Evolutionary conservation across 805 yeast genomes (phyloP), one percentile per base, ranked within the genome.

Genomic region (Maudiozyma bulderi): DNA sequence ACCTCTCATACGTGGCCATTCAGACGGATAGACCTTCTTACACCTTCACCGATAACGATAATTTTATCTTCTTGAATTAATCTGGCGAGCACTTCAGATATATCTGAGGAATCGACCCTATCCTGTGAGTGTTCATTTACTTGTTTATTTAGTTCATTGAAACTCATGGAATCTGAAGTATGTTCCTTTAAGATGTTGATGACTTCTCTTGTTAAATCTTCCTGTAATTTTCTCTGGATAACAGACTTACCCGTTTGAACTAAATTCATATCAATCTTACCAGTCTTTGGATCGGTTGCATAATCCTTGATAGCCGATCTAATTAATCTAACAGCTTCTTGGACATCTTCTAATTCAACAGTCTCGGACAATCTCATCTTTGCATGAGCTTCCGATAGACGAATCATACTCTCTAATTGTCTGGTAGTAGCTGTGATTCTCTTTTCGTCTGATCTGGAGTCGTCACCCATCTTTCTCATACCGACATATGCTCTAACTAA

Each of bases 361-460:
- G 58, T 63, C 1, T 73, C 69, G 1, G 91, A 77, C 32, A 93
- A 73, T 58, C 96, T 80, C 95, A 93, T 86, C 69, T 89, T 90
- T 1, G 99, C 99, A 65, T 93, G 98, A 0, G 98, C 99, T 69
- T 93, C 99, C 0, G 95, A 69, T 46, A 93, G 73, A 62, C 99
- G 81, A 56, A 91, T 90, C 95, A 93, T 87, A 47, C 95, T 83
- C 68, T 93, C 99, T 50, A 93, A 73, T 66, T 93, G 99, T 69
- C 99, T 80, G 1, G 99, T 91, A 0, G 99, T 93, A 4, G 99
- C 99, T 0, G 99, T 93, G 56, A 93, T 86, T 58, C 99, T 75
- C 67, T 84, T 86, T 54, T 93, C 98, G 10, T 88, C 74, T 1
- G 89, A 72, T 50, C 96, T 74, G 6, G 84, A 77, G 63, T 89